Evolutionary conservation across 768 basidiomycete genomes (phyloP).

Genomic region (Tylopilus intermedius): DNA sequence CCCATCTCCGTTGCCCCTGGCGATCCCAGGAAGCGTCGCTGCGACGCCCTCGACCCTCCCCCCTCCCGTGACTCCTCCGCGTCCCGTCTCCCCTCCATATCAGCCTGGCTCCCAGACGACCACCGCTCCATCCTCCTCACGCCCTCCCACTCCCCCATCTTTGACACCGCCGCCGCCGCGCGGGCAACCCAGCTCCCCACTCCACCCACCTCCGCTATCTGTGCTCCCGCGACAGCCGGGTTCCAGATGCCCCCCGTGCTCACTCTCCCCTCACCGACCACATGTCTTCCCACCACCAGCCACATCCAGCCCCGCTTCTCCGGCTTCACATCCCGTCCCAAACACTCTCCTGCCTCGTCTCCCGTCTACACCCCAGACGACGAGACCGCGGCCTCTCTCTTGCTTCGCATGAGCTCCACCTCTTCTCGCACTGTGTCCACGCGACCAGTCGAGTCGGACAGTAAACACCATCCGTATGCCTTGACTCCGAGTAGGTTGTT

Average conservation of each 20-base stretch:
- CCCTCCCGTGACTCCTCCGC: slow-evolving; percentile 7
- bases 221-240: slow-evolving; percentile 36
- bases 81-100: slow-evolving; percentile 61
- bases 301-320: slow-evolving; percentile 22
- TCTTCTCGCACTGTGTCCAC: slow-evolving; percentile 10
- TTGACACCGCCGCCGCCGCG: slow-evolving; percentile 27
- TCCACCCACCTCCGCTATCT: slow-evolving; percentile 52
- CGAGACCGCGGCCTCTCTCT: slow-evolving; percentile 61
- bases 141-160: slow-evolving; percentile 32
- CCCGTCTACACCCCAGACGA: slow-evolving; percentile 48
- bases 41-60: background rate
- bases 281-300: slow-evolving; percentile 9
- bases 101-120: slow-evolving; percentile 57
- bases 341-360: slow-evolving; percentile 22
- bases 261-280: slow-evolving; percentile 34
- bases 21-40: background rate
- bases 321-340: slow-evolving; percentile 19
- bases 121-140: slow-evolving; percentile 31
- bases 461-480: slow-evolving; percentile 6
- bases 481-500: slow-evolving; percentile 26
- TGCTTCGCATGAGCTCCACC: slow-evolving; percentile 53
- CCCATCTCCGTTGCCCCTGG: slow-evolving; percentile 10
- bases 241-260: slow-evolving; percentile 38
- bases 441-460: background rate
- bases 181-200: slow-evolving; percentile 41